phyloP scores from a whole-genome alignment of 2,329 filamentous ascomycete species.

The Sclerotinia nivalis region DNA sequence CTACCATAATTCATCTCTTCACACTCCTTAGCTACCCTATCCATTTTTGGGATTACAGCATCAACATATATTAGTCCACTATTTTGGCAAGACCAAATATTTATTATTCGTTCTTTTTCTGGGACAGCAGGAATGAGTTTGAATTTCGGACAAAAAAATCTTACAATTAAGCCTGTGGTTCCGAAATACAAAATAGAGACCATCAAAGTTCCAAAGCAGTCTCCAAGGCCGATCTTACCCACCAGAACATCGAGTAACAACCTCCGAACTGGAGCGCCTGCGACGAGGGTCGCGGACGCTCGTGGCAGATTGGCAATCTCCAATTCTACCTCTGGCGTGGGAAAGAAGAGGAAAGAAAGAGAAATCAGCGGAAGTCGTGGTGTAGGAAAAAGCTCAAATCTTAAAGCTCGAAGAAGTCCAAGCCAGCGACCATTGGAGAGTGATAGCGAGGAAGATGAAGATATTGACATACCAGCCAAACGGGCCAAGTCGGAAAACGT shows the following conservation, averaged over 20 bases:
- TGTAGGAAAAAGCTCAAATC: neutral
- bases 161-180: neutral
- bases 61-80: neutral
- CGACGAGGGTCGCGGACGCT: neutral
- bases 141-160: slow-evolving; percentile 1
- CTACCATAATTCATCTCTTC: neutral
- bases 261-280: neutral
- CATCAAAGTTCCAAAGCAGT: slow-evolving; percentile 8
- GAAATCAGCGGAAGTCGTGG: slow-evolving; percentile 4
- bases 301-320: slow-evolving; percentile 7
- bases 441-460: slow-evolving; percentile 22
- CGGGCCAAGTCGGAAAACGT: slow-evolving; percentile 29
- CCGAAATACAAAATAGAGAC: slow-evolving; percentile 10
- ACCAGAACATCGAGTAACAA: slow-evolving; percentile 1
- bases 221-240: slow-evolving; percentile 9
- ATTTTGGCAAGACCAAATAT: neutral
- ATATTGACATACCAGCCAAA: slow-evolving; percentile 5
- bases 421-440: slow-evolving; percentile 15
- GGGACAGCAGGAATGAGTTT: slow-evolving; percentile 6
- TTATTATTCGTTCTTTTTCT: neutral
- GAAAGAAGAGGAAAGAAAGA: slow-evolving; percentile 22
- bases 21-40: neutral
- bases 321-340: neutral
- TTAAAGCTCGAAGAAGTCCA: slow-evolving; percentile 3
- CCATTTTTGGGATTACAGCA: neutral